Evolutionary conservation across 1,139 yeast genomes (phyloP).

Genomic region (Pichiaceae sp.): DNA sequence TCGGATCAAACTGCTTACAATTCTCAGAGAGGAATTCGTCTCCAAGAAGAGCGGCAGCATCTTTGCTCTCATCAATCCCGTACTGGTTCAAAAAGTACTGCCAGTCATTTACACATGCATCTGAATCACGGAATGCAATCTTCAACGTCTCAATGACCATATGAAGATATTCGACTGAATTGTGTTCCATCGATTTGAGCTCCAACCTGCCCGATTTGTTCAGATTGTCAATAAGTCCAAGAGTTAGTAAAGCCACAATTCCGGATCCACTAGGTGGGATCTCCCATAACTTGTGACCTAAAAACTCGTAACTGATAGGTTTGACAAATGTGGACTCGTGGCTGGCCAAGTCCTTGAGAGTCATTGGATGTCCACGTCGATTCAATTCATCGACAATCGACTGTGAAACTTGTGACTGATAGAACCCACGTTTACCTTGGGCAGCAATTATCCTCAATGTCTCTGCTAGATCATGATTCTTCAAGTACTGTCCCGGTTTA

Average conservation of each 20-base stretch:
- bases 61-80: constrained; percentile 20
- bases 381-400: constrained; percentile 50
- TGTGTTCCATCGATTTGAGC: constrained; percentile 44
- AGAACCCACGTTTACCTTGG: constrained; percentile 58
- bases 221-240: constrained; percentile 56
- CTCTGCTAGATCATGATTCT: constrained; percentile 45
- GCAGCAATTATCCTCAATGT: constrained; percentile 45
- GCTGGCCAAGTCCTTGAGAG: constrained; percentile 42
- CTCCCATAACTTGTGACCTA: constrained; percentile 53
- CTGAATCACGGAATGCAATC: constrained; percentile 69
- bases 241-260: constrained; percentile 57
- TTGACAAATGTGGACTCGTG: constrained; percentile 57
- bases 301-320: constrained; percentile 45
- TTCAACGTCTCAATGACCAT: constrained; percentile 62
- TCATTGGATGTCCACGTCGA: constrained; percentile 47
- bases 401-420: constrained; percentile 60
- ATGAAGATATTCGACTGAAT: constrained; percentile 67
- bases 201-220: constrained; percentile 39
- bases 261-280: constrained; percentile 85
- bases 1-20: constrained; percentile 36
- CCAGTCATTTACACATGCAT: constrained; percentile 62
- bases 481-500: constrained; percentile 49
- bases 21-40: constrained; percentile 41
- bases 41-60: constrained; percentile 30
- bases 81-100: constrained; percentile 27